These are phyloP conservation scores for Apiospora arundinis DNA, from an alignment of 2,329 filamentous ascomycete species.

Conservation along the genomic window DNA sequence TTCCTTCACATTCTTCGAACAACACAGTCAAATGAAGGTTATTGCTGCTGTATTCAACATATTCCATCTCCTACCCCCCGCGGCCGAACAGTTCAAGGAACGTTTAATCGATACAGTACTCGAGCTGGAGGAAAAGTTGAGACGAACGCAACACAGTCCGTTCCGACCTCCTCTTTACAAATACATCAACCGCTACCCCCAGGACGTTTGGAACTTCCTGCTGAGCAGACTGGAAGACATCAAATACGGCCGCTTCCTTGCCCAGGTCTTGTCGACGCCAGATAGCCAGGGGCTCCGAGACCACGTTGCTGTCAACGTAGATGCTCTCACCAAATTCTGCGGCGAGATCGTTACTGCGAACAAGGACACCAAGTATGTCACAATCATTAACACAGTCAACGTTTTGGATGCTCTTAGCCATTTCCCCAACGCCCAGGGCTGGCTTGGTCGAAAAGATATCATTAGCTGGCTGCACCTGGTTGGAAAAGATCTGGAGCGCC, in stretches of 20 bases:
- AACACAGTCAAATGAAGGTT: conserved; percentile 91
- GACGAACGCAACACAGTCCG: conserved; percentile 87
- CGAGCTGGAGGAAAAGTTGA: conserved; percentile 82
- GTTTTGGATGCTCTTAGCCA: conserved; percentile 80
- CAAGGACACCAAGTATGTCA: conserved; percentile 71
- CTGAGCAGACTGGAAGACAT: conserved; percentile 81
- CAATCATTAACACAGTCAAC: conserved; percentile 87
- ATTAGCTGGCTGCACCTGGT: conserved; percentile 67
- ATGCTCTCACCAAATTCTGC: conserved; percentile 72
- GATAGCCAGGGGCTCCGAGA: conserved; percentile 78
- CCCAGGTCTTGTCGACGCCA: conserved; percentile 80
- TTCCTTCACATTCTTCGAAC: conserved; percentile 93
- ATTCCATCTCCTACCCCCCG: conserved; percentile 91
- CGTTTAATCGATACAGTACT: conserved; percentile 89
- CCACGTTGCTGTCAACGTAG: conserved; percentile 74
- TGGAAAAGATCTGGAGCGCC: conserved; percentile 79
- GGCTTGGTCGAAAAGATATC: conserved; percentile 73
- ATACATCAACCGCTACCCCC: conserved; percentile 91
- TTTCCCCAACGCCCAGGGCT: conserved; percentile 67
- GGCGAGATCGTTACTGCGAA: conserved; percentile 68
- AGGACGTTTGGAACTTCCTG: conserved; percentile 84
- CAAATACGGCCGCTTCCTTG: conserved; percentile 88
- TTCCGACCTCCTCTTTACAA: conserved; percentile 90
- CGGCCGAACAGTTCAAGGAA: conserved; percentile 90
- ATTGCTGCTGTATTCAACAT: conserved; percentile 95